Conservation (phyloP, 768 basidiomycete genomes). For the Lentinula sp. region DNA sequence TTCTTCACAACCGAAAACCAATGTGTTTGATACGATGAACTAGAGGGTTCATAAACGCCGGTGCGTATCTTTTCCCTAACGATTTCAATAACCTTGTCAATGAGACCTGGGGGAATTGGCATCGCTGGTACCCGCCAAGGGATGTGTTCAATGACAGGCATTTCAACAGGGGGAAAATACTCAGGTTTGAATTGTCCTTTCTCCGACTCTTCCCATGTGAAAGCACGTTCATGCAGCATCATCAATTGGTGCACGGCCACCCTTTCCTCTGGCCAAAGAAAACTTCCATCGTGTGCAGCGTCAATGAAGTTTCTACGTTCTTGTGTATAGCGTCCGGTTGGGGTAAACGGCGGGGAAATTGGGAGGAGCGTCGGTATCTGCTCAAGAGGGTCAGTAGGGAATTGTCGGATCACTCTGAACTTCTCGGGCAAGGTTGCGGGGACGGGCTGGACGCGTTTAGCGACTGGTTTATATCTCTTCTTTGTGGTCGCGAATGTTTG, state of each 20-base stretch:
- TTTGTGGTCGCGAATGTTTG: not conserved
- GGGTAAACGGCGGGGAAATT: not conserved
- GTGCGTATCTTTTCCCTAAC: constrained; percentile 10
- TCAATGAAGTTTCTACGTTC: not conserved
- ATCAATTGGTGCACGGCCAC: not conserved
- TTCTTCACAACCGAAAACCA: constrained; percentile 12
- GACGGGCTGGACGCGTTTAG: constrained; percentile 12
- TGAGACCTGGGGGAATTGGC: constrained; percentile 13
- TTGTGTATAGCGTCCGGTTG: not conserved
- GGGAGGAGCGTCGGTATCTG: not conserved
- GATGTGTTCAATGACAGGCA: not conserved
- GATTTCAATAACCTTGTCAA: constrained; percentile 7
- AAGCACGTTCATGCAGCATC: not conserved
- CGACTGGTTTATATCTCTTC: constrained; percentile 18
- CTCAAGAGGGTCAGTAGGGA: constrained; percentile 8
- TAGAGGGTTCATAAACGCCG: constrained; percentile 4
- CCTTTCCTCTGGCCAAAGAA: not conserved
- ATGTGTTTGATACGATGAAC: not conserved
- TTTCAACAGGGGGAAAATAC: not conserved
- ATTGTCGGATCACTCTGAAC: constrained; percentile 12
- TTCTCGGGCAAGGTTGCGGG: constrained; percentile 11
- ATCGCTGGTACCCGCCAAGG: constrained; percentile 1
- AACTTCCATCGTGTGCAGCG: not conserved
- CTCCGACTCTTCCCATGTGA: not conserved
- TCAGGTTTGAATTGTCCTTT: not conserved